Evolutionary conservation across 805 yeast species (phyloP).

Genomic region (Candida hungchunana): DNA sequence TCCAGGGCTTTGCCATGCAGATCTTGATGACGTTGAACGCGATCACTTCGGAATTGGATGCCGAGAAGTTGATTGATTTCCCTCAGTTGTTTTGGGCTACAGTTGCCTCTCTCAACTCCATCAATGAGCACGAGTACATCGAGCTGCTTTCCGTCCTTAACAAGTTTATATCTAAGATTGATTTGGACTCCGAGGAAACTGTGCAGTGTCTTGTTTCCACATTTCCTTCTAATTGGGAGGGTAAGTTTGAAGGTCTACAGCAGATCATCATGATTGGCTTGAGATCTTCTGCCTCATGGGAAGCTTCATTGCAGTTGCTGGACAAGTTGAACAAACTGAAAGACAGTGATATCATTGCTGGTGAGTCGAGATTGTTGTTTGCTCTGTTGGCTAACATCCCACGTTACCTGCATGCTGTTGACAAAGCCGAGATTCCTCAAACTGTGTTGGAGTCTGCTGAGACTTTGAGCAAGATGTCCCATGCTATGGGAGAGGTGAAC

Average conservation of each 20-base stretch:
- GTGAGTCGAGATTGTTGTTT: constrained; percentile 61
- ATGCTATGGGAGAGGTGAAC: constrained; percentile 47
- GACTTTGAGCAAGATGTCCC: constrained; percentile 59
- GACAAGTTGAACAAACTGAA: constrained; percentile 64
- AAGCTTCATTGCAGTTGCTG: constrained; percentile 66
- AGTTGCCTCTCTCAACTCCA: constrained; percentile 84
- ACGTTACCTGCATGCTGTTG: constrained; percentile 77
- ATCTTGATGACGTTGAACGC: constrained; percentile 95
- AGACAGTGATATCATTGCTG: constrained; percentile 75
- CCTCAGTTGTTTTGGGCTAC: constrained; percentile 96
- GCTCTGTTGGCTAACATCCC: constrained; percentile 80
- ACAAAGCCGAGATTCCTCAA: constrained; percentile 43
- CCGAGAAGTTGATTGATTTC: constrained; percentile 74
- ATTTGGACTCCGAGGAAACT: constrained; percentile 78
- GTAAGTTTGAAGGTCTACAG: constrained; percentile 85
- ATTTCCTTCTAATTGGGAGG: constrained; percentile 96
- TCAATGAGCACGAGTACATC: constrained; percentile 89
- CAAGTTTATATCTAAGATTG: constrained; percentile 82
- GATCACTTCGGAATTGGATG: constrained; percentile 76
- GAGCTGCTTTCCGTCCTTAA: constrained; percentile 81
- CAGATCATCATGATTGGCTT: constrained; percentile 76
- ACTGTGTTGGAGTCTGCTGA: constrained; percentile 53
- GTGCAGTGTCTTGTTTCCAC: constrained; percentile 78
- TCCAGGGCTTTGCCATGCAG: constrained; percentile 96
- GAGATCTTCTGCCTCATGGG: constrained; percentile 76